Evolutionary conservation across 257 asterid genomes (phyloP).

Genomic region (Eucommia ulmoides): DNA sequence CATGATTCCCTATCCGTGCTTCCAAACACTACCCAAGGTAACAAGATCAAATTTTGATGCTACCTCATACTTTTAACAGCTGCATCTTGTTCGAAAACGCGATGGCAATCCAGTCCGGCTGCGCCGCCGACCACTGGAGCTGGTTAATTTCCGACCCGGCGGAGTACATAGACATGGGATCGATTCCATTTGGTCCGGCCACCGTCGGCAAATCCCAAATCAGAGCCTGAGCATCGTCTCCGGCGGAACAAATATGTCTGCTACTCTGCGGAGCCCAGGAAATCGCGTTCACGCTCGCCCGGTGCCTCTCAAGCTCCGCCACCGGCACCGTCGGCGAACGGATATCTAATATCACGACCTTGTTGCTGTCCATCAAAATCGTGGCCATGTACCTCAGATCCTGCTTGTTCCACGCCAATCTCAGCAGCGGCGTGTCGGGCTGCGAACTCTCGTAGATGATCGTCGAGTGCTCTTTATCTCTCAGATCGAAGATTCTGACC

Average conservation of each 20-base stretch:
- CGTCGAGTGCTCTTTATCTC: conserved; percentile 90
- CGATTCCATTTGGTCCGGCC: conserved; percentile 88
- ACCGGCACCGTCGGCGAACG: conserved; percentile 79
- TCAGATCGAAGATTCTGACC: conserved; percentile 68
- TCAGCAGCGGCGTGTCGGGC: conserved; percentile 68
- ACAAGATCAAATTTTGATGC: no score
- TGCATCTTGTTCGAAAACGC: conserved; percentile 82
- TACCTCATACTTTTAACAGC: conserved; percentile 70
- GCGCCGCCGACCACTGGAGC: conserved; percentile 83
- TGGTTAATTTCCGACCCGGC: conserved; percentile 76
- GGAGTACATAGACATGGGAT: conserved; percentile 62
- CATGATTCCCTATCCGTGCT: no score
- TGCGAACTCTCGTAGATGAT: conserved; percentile 76
- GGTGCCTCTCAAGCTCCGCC: conserved; percentile 82
- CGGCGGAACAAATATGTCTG: conserved; percentile 81
- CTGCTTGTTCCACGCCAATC: conserved; percentile 96
- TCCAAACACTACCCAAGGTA: no score
- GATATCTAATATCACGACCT: conserved; percentile 72
- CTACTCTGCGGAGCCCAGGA: conserved; percentile 93
- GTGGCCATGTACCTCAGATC: conserved; percentile 95
- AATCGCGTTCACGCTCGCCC: conserved; percentile 74
- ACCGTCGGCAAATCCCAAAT: conserved; percentile 89
- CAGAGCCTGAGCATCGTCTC: conserved; percentile 81
- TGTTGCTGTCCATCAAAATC: conserved; percentile 70
- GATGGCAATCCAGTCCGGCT: conserved; percentile 80